Evolutionary conservation across 441 rosid genomes (phyloP).

Genomic region (Brassica hybrid): DNA sequence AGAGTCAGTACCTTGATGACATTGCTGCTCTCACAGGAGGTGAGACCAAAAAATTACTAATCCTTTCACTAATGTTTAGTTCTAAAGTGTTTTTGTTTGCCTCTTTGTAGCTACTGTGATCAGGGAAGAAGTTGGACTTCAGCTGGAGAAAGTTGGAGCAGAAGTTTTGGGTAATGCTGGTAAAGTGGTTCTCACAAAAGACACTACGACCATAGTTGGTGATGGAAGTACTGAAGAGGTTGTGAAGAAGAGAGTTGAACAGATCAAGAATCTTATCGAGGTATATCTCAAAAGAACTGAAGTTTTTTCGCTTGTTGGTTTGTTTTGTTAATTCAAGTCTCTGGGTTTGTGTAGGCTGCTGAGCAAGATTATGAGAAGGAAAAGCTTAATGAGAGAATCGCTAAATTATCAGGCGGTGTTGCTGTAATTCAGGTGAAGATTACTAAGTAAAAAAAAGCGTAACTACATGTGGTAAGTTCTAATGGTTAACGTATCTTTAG

Average conservation of each 20-base stretch:
- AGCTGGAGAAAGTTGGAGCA: conserved; percentile 78
- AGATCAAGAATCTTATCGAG: conserved; percentile 86
- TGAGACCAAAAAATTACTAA: conserved; percentile 24
- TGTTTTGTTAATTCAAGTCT: not conserved
- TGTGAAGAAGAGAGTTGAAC: conserved; percentile 84
- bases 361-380: not conserved
- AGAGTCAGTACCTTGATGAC: conserved; percentile 92
- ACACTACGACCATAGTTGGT: conserved; percentile 80
- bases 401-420: not conserved
- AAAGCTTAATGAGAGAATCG: too few species aligned
- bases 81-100: conserved; percentile 1
- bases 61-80: too few species aligned
- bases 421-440: not conserved
- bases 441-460: not conserved
- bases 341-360: conserved; percentile 55
- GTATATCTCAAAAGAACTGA: conserved; percentile 31
- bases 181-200: conserved; percentile 91
- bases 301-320: not conserved
- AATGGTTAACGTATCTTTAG: conserved; percentile 33
- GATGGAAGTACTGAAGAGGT: conserved; percentile 92
- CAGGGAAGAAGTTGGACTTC: conserved; percentile 90
- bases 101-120: conserved; percentile 67
- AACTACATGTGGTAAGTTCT: too few species aligned
- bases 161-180: conserved; percentile 88
- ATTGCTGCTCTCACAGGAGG: conserved; percentile 90